Evolutionary conservation across 768 basidiomycete species (phyloP), one percentile per base, ranked within the genome.

Genomic region (Boletus rex-veris): DNA sequence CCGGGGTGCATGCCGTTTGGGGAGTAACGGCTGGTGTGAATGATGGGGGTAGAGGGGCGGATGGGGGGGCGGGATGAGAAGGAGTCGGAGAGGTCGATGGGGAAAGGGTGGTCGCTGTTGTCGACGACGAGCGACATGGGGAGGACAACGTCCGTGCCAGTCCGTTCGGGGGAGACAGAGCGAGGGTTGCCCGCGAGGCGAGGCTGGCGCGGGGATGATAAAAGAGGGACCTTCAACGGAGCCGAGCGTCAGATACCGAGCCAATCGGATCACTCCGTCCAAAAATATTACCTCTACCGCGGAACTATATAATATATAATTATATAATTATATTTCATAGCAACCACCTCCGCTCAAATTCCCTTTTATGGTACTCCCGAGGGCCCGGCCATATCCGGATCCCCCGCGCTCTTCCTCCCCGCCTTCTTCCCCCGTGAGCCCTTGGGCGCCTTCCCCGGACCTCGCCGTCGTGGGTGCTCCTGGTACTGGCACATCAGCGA

Each of bases 371-470:
- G 64, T 16, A 19, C 30, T 19, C 18, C 64, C 37, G 64, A 67
- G 30, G 65, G 65, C 2, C 64, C 64, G 65, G 64, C 63, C 63
- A 45, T 38, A 30, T 68, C 66, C 65, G 58, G 54, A 45, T 54
- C 57, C 51, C 45, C 64, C 58, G 57, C 58, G 58, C 59, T 51
- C 60, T 52, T 67, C 54, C 54, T 61, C 58, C 65, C 64, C 42
- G 59, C 58, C 64, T 74, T 79, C 73, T 76, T 80, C 52, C 71
- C 61, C 58, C 76, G 78, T 36, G 74, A 72, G 12, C 85, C 84
- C 64, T 84, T 84, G 30, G 83, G 81, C 40, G 85, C 84, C 71
- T 85, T 89, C 26, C 88, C 88, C 52, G 88, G 87, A 2, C 89
- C 89, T 45, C 89, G 80, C 33, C 88, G 80, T 64, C 80, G 69